phyloP scores from a whole-genome alignment of 108 stramenopile species.

The Skeletonema potamos region DNA sequence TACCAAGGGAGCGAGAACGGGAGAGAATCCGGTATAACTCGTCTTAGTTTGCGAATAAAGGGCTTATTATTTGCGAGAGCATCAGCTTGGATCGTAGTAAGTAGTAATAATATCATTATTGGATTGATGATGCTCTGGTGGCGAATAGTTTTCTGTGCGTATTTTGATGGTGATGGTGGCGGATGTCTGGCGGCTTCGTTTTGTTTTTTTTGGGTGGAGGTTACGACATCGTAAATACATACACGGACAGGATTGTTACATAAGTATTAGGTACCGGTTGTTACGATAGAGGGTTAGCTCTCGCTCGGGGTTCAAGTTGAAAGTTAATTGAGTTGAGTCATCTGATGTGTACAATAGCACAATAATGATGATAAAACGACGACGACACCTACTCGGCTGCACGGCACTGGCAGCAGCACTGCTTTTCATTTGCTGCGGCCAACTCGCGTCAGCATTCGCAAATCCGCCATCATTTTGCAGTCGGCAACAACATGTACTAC shows the following conservation, averaged over 20 bases:
- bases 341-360: background rate
- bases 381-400: background rate
- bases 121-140: background rate
- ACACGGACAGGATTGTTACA: no score
- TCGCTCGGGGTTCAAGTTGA: no score
- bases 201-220: no score
- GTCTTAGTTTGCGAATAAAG: slow-evolving; percentile 20
- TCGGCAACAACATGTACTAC: background rate
- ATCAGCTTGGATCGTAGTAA: background rate
- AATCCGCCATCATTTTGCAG: background rate
- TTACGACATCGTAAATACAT: no score
- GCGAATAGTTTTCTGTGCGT: background rate
- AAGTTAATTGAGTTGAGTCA: no score
- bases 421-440: background rate
- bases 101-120: background rate
- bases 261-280: no score
- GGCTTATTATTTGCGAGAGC: slow-evolving; percentile 1
- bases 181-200: no score
- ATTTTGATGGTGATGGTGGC: no score
- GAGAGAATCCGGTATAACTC: background rate
- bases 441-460: background rate
- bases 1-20: slow-evolving; percentile 38
- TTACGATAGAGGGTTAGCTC: no score
- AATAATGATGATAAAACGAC: background rate
- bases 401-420: background rate